Evolutionary conservation across 192 early-diverging fungal genomes (phyloP).

Genomic region (Rhizophagus sp.): DNA sequence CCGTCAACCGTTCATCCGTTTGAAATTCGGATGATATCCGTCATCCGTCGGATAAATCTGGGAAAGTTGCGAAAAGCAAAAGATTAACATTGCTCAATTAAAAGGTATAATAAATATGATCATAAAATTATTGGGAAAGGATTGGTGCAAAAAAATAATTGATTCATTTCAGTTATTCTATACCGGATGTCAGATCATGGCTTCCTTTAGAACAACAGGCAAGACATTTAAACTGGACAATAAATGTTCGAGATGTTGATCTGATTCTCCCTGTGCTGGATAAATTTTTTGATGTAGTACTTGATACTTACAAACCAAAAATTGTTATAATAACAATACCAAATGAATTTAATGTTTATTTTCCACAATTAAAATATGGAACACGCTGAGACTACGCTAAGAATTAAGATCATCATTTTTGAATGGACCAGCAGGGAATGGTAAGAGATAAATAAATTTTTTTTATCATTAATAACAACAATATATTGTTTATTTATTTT

Average conservation of each 20-base stretch:
- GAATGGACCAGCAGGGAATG: slow-evolving; percentile 93
- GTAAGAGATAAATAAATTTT: slow-evolving; percentile 40
- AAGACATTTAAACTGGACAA: too few species aligned
- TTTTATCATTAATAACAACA: neutral
- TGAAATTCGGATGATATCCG: too few species aligned
- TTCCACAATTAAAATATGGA: slow-evolving; percentile 75
- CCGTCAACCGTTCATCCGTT: too few species aligned
- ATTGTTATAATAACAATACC: slow-evolving; percentile 75
- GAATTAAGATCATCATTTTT: slow-evolving; percentile 90
- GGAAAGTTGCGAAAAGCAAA: too few species aligned
- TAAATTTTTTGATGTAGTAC: slow-evolving; percentile 57
- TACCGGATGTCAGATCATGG: too few species aligned
- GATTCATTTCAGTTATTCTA: too few species aligned
- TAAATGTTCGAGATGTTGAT: slow-evolving; percentile 48
- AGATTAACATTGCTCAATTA: too few species aligned
- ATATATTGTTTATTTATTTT: neutral
- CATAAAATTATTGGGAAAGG: too few species aligned
- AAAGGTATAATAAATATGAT: too few species aligned
- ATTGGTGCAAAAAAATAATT: too few species aligned
- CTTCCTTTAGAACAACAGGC: too few species aligned
- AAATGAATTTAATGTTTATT: slow-evolving; percentile 92
- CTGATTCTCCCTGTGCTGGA: slow-evolving; percentile 45
- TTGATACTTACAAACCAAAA: slow-evolving; percentile 69
- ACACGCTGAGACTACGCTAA: slow-evolving; percentile 56
- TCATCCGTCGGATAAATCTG: too few species aligned